Evolutionary conservation across 2,329 filamentous ascomycete genomes (phyloP).

Genomic region (Aspergillus sclerotialis): DNA sequence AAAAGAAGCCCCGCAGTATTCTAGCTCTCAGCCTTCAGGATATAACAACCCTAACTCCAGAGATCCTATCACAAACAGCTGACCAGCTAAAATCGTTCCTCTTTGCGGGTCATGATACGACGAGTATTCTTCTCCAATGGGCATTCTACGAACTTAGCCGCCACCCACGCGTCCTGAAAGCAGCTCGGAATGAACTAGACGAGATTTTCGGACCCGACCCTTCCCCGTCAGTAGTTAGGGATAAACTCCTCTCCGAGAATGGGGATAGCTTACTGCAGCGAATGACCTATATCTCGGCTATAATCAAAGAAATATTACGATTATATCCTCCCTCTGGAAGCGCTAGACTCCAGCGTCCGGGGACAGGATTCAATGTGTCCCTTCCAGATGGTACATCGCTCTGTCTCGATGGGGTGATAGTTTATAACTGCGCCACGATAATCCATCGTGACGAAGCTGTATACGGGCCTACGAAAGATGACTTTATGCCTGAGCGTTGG

Average conservation of each 20-base stretch:
- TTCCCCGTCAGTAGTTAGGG: slow-evolving; percentile 20
- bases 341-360: slow-evolving; percentile 5
- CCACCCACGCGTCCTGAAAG: slow-evolving; percentile 19
- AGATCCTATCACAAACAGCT: slow-evolving; percentile 8
- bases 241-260: slow-evolving; percentile 26
- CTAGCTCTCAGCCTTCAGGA: slow-evolving; percentile 9
- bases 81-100: slow-evolving; percentile 23
- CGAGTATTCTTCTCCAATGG: slow-evolving; percentile 13
- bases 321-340: slow-evolving; percentile 39
- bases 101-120: slow-evolving; percentile 21
- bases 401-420: slow-evolving; percentile 7
- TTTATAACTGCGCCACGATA: slow-evolving; percentile 8
- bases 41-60: neutral
- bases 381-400: slow-evolving; percentile 4
- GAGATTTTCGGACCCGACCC: slow-evolving; percentile 43
- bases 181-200: slow-evolving; percentile 46
- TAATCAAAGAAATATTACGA: slow-evolving; percentile 50
- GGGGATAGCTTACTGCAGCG: slow-evolving; percentile 38
- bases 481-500: slow-evolving; percentile 25
- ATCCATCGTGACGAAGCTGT: slow-evolving; percentile 14
- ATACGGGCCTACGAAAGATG: slow-evolving; percentile 9
- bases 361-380: slow-evolving; percentile 6
- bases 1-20: slow-evolving; percentile 5
- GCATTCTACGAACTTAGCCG: slow-evolving; percentile 14
- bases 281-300: slow-evolving; percentile 45